Evolutionary conservation across 495 filamentous ascomycete genomes (phyloP).

Genomic region (Entonaema liquescens): DNA sequence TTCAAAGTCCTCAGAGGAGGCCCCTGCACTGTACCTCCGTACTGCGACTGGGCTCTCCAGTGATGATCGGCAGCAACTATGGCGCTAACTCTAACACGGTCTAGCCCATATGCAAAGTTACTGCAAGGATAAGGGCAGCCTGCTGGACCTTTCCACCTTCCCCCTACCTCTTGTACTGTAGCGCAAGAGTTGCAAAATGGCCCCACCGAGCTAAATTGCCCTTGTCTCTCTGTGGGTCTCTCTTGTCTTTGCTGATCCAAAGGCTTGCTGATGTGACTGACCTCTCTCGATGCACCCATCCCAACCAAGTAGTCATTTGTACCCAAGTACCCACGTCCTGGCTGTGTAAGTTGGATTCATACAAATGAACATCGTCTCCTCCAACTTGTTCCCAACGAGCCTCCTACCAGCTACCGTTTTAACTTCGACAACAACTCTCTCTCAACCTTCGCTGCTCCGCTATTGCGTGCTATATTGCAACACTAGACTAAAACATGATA

Average conservation of each 20-base stretch:
- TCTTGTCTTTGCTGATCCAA: constrained; percentile 45
- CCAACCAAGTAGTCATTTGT: constrained; percentile 39
- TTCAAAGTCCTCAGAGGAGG: constrained; percentile 31
- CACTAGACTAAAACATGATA: constrained; percentile 39
- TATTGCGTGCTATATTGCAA: constrained; percentile 44
- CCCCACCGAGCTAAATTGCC: constrained; percentile 43
- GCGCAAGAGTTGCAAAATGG: constrained; percentile 43
- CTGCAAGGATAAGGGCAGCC: constrained; percentile 33
- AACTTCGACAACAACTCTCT: constrained; percentile 32
- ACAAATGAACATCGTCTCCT: constrained; percentile 51
- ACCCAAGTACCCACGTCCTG: constrained; percentile 38
- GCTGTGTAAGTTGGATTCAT: constrained; percentile 45
- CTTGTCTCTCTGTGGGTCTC: constrained; percentile 36
- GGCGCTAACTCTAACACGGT: constrained; percentile 36
- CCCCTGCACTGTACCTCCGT: constrained; percentile 36
- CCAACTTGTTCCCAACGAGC: constrained; percentile 38
- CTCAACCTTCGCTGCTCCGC: constrained; percentile 29
- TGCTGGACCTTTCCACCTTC: constrained; percentile 6
- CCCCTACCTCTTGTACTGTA: constrained; percentile 16
- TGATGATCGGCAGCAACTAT: constrained; percentile 37
- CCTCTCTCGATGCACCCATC: constrained; percentile 29
- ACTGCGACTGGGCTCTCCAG: constrained; percentile 30
- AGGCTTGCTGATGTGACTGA: constrained; percentile 47
- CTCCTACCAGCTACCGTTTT: constrained; percentile 34
- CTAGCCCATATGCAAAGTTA: constrained; percentile 36